Base-by-base conservation (phyloP, 768 basidiomycete genomes). In the Termitomyces sp. region DNA sequence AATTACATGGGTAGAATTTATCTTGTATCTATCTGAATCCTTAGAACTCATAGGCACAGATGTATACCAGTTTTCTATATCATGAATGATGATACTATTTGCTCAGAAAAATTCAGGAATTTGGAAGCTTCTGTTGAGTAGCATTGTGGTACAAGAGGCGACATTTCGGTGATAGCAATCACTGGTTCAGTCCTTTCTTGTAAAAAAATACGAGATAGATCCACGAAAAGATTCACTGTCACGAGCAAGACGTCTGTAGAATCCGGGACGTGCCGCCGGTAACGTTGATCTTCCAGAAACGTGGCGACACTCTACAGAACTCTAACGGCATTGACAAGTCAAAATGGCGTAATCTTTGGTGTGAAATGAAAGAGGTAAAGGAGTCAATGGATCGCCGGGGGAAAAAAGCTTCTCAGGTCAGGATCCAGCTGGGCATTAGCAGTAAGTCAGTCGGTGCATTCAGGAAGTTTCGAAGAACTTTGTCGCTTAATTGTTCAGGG, bases 401-500 rank as follows among this genome's bases (percentile, higher is more conserved):
- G 29, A 51, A 27, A 36, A 36, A 37, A 41, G 3, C 36, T 39
- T 51, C 34, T 39, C 18, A 18, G 27, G 26, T 41, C 37, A 48
- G n/a, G 18, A 31, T 20, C 14, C 20, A 10, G 32, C 34, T 26
- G 22, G 16, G n/a, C 48, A 36, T 49, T 14, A 34, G 48, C 24
- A 49, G 24, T 32, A 4, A 54, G 43, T 31, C 26, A 22, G 27
- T 31, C 27, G 22, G 41, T 31, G 50, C 47, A 20, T n/a, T 37
- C n/a, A 16, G 49, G 39, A 50, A 41, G 52, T 46, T 51, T 55
- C 47, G 36, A 59, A 56, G 60, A 61, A 58, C 51, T 31, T 49
- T 53, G 58, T 62, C 46, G 58, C 41, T 48, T 59, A 43, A 54
- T 52, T 24, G 36, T 56, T 55, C 50, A 49, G 46, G n/a, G 37